phyloP scores from a whole-genome alignment of 306 rosid species.

The Herpetospermum pedunculosum region DNA sequence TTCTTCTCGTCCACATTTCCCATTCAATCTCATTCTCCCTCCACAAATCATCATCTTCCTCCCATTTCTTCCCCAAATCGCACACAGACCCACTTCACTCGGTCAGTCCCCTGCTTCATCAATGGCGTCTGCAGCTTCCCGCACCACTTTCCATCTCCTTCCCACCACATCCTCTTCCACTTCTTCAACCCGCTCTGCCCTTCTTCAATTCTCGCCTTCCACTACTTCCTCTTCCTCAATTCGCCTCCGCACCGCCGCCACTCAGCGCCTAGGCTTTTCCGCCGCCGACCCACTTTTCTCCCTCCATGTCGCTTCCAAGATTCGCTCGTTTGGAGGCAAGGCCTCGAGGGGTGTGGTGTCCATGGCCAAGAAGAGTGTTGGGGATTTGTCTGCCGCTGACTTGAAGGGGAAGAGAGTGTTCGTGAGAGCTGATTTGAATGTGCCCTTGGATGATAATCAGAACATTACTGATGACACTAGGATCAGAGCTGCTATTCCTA shows the following conservation, averaged over 20 bases:
- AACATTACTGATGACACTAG: slow-evolving; percentile 94
- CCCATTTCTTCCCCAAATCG: slow-evolving; percentile 7
- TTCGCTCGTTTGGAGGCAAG: slow-evolving; percentile 29
- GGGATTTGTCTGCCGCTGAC: slow-evolving; percentile 50
- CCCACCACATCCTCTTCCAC: slow-evolving; percentile 37
- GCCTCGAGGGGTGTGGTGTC: slow-evolving; percentile 46
- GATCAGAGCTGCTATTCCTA: slow-evolving; percentile 85
- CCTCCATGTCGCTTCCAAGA: slow-evolving; percentile 45
- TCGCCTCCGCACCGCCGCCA: slow-evolving; percentile 41
- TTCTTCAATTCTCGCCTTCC: slow-evolving; percentile 31
- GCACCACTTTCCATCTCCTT: slow-evolving; percentile 56
- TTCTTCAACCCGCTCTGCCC: slow-evolving; percentile 29
- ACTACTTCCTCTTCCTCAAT: slow-evolving; percentile 23
- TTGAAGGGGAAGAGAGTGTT: slow-evolving; percentile 90
- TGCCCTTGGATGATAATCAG: slow-evolving; percentile 80
- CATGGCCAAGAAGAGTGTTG: slow-evolving; percentile 94
- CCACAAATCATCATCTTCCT: slow-evolving; percentile 12
- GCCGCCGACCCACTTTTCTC: slow-evolving; percentile 70
- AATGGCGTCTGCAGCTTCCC: slow-evolving; percentile 75
- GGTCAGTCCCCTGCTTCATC: neutral
- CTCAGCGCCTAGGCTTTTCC: slow-evolving; percentile 56
- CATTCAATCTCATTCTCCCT: slow-evolving; percentile 5
- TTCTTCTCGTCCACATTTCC: slow-evolving; percentile 49
- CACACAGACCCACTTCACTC: neutral
- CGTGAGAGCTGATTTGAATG: slow-evolving; percentile 86